Evolutionary conservation across 1,284 basidiomycete genomes (phyloP), one percentile per base, ranked within the genome.

Genomic region (Tilletia walkeri): DNA sequence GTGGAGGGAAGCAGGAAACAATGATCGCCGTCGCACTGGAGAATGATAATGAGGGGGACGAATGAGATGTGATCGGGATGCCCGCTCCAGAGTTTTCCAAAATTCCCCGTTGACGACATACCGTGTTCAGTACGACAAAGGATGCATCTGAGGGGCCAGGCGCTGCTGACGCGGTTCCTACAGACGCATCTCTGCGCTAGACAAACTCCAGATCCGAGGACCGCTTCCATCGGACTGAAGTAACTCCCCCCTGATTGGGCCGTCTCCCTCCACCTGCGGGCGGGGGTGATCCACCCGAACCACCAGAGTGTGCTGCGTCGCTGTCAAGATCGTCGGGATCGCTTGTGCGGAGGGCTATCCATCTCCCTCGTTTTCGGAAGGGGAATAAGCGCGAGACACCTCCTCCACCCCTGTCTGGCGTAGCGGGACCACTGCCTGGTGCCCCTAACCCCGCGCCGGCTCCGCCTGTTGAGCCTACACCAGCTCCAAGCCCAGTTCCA

Each of bases 201-300:
- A 53, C 50, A 53, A 53, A 53, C 18, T 53, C 50, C 7, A 53
- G 50, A 53, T 53, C 50, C 50, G 50, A 53, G 10, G 50, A 53
- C 24, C 50, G 50, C 18, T 53, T 53, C 50, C 50, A 53, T 30
- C 50, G 50, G 24, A 30, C 50, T 10, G 50, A 53, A 7, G 9
- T 53, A 4, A 7, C 50, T 7, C 50, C 50, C 7, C 50, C 50
- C 24, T n/a, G n/a, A 53, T 53, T 53, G 50, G 50, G n/a, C 50
- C 50, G 50, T 53, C 50, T 53, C 50, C 50, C 50, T 7, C 50
- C 50, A n/a, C 50, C 18, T n/a, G 50, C 50, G 50, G 24, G n/a
- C 7, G 50, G 18, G 9, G 50, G 24, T 7, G n/a, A n/a, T 18
- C 7, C 24, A 30, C 50, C 50, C 18, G 50, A n/a, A 7, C n/a